Percentiles rank a stretch among this genome's conserved stretches.
Evolutionary conservation across 106 monocot species (phyloP).

Genomic region (Dioscorea alata): DNA sequence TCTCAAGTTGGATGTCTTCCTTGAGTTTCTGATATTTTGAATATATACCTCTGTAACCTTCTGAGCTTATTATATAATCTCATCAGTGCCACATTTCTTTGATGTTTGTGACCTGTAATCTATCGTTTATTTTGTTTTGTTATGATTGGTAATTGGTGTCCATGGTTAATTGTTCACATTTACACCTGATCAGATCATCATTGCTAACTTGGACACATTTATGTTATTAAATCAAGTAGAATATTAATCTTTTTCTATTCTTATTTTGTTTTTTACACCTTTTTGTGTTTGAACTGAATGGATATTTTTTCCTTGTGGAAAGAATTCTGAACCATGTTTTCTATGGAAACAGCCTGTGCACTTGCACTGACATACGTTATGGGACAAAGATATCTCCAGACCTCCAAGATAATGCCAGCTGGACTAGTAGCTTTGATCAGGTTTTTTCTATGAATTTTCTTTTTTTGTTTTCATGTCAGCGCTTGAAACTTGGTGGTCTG

Average conservation of each 20-base stretch:
- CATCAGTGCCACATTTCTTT: too few relatives aligned
- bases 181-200: too few relatives aligned
- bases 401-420: slow-evolving; percentile 87
- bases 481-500: not conserved
- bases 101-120: too few relatives aligned
- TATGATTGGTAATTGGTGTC: too few relatives aligned
- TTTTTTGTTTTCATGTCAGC: not conserved
- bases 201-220: too few relatives aligned
- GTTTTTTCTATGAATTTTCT: slow-evolving; percentile 32
- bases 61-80: too few relatives aligned
- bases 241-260: not conserved
- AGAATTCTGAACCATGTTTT: not conserved
- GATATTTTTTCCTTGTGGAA: not conserved
- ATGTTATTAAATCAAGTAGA: too few relatives aligned
- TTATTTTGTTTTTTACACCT: not conserved
- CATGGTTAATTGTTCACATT: too few relatives aligned
- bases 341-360: slow-evolving; percentile 63
- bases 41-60: too few relatives aligned
- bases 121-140: too few relatives aligned
- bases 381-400: slow-evolving; percentile 80
- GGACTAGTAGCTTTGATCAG: slow-evolving; percentile 74
- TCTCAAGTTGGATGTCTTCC: too few relatives aligned
- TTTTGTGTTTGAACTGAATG: not conserved
- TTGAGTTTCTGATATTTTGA: too few relatives aligned
- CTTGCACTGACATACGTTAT: slow-evolving; percentile 56